phyloP scores from a whole-genome alignment of 768 basidiomycete genomes.

The Xerocomellus intermedius region DNA sequence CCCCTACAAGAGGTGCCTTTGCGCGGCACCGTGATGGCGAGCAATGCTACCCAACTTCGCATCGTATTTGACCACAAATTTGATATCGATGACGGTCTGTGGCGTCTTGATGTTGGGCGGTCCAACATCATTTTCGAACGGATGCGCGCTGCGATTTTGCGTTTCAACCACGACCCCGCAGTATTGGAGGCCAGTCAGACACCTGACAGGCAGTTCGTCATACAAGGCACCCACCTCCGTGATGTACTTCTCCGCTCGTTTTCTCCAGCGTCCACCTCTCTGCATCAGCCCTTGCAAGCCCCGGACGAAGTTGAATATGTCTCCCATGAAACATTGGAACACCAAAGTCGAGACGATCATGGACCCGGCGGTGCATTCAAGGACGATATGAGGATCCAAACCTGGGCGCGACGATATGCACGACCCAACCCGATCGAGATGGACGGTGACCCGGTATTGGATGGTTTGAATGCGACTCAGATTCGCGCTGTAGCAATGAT shows the following conservation, averaged over 20 bases:
- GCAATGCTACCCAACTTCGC: constrained; percentile 50
- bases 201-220: constrained; percentile 47
- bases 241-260: constrained; percentile 68
- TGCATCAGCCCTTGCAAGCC: constrained; percentile 35
- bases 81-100: constrained; percentile 44
- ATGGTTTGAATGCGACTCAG: constrained; percentile 72
- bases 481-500: constrained; percentile 81
- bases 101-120: constrained; percentile 71
- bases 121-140: constrained; percentile 65
- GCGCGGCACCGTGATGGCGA: constrained; percentile 54
- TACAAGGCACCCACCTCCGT: constrained; percentile 71
- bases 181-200: constrained; percentile 35
- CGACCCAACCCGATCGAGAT: constrained; percentile 55
- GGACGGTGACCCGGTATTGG: constrained; percentile 75
- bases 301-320: constrained; percentile 41
- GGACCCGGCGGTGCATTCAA: constrained; percentile 52
- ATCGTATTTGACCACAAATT: constrained; percentile 55
- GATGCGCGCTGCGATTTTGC: constrained; percentile 64
- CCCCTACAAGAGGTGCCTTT: constrained; percentile 55
- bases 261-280: constrained; percentile 26
- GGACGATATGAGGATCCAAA: constrained; percentile 72
- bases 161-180: constrained; percentile 54
- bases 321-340: constrained; percentile 38
- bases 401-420: constrained; percentile 76
- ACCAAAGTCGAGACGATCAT: constrained; percentile 27